Base-by-base conservation (phyloP, 2,329 filamentous ascomycete species). In the Nigrograna mackinnonii region DNA sequence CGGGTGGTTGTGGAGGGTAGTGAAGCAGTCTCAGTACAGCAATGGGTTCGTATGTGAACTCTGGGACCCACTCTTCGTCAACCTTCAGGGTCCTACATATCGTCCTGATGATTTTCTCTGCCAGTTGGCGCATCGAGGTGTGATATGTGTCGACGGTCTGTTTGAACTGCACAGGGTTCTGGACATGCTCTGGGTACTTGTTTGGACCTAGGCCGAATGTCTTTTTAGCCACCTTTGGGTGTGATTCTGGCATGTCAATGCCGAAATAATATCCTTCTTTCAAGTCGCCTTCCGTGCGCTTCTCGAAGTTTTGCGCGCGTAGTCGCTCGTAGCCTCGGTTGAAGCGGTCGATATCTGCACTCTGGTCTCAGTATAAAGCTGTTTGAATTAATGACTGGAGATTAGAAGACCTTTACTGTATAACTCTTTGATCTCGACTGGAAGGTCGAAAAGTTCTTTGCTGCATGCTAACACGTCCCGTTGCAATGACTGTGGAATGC, bases 281-380 rank as follows among this genome's bases (percentile, higher is more conserved):
- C n/a, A n/a, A n/a, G n/a, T n/a, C n/a, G n/a, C n/a, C n/a, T n/a
- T n/a, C n/a, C n/a, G n/a, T n/a, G n/a, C n/a, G n/a, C n/a, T n/a
- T n/a, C n/a, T 68, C 64, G 4, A 66, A 43, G 13, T 50, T 57
- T 5, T 64, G 66, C 50, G 67, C 66, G 7, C 58, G 37, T 52
- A 68, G 57, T 6, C 62, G 64, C 47, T 71, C 66, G 43, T 67
- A 69, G 6, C 66, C 64, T 19, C 64, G 46, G n/a, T n/a, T n/a
- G n/a, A n/a, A n/a, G n/a, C n/a, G n/a, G n/a, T n/a, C n/a, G 16
- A 68, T 59, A 5, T 56, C 64, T 5, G 62, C 59, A 24, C 64
- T 68, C 52, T 70, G 66, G 34, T 67, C 60, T 21, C 66, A 54
- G 43, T 72, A 63, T n/a, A 62, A 53, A 14, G 67, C 50, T 51